Evolutionary conservation across 2,329 filamentous ascomycete genomes (phyloP), one percentile per base, ranked within the genome.

Genomic region (Ophiostoma sp.): DNA sequence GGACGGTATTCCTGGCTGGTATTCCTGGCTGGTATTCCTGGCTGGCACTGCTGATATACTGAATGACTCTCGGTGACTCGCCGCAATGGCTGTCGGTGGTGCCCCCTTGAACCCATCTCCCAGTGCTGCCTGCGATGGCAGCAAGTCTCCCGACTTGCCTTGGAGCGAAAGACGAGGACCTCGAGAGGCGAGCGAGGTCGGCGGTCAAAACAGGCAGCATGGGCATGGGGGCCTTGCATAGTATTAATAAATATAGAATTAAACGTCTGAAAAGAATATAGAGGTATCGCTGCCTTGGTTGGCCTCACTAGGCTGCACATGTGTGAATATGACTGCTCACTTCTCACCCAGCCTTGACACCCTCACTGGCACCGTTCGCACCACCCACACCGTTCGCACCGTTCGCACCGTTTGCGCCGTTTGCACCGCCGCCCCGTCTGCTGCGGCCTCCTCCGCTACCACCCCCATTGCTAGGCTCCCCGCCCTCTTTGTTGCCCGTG

Each of bases 281-380:
- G 27, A n/a, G 18, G 47, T 49, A 49, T 27, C 8, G 12, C 9
- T 27, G 49, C 27, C 49, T n/a, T 55, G 49, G 49, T 55, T 55
- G 49, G 49, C 49, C 49, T 55, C 49, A 55, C 2, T 27, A 18
- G 49, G 7, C 18, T 27, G 9, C 9, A 8, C 18, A 5, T 52
- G 27, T n/a, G 16, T 4, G 3, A 27, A 55, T 27, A 55, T 55
- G 49, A 55, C 49, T 55, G 49, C 49, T 55, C 49, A 55, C n/a
- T 55, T 55, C 58, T 63, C n/a, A 63, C 6, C 14, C 38, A 40
- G 58, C 38, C 58, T 63, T 63, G 58, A 36, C 40, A 63, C 58
- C 14, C 49, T 55, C 49, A 55, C 49, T 18, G 27, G n/a, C 49
- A 55, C 49, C 49, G 58, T 41, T 62, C 27, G 27, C 27, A 27